A percentile compares a stretch with the other conserved stretches of the same genome.
These are phyloP conservation scores for Leptomonas pyrrhocoris DNA, from an alignment of 208 protist species.

Conservation along the genomic window DNA sequence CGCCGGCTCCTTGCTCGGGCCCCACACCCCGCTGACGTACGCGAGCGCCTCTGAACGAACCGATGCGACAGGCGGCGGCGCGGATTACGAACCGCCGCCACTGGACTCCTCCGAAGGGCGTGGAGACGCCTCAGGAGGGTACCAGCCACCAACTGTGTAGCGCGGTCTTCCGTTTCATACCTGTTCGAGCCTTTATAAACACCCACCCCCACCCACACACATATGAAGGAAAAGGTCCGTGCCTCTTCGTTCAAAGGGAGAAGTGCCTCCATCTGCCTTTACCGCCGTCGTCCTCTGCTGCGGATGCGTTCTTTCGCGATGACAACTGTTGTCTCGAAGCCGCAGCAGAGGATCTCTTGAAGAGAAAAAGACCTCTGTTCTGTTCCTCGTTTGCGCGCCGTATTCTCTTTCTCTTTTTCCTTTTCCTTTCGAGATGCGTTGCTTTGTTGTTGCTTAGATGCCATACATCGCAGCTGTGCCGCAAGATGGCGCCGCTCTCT, in stretches of 20 bases:
- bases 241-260: too few species aligned
- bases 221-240: too few species aligned
- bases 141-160: constrained; percentile 26
- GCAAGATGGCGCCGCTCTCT: too few species aligned
- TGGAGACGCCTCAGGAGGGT: not conserved
- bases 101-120: not conserved
- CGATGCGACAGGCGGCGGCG: not conserved
- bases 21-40: not conserved
- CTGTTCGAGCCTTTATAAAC: too few species aligned
- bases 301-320: too few species aligned
- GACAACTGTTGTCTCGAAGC: too few species aligned
- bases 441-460: not conserved
- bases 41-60: not conserved
- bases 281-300: too few species aligned
- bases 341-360: too few species aligned
- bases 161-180: too few species aligned
- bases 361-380: not conserved
- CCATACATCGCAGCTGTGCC: too few species aligned
- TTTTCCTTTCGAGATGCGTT: not conserved
- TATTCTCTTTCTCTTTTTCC: constrained; percentile 13
- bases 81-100: constrained; percentile 13
- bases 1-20: not conserved
- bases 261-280: too few species aligned
- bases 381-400: not conserved
- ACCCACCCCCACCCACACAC: too few species aligned